A percentile compares a stretch with the other conserved stretches of the same genome.
Evolutionary conservation across 441 rosid genomes (phyloP).

Genomic region (Syzygium malaccense): DNA sequence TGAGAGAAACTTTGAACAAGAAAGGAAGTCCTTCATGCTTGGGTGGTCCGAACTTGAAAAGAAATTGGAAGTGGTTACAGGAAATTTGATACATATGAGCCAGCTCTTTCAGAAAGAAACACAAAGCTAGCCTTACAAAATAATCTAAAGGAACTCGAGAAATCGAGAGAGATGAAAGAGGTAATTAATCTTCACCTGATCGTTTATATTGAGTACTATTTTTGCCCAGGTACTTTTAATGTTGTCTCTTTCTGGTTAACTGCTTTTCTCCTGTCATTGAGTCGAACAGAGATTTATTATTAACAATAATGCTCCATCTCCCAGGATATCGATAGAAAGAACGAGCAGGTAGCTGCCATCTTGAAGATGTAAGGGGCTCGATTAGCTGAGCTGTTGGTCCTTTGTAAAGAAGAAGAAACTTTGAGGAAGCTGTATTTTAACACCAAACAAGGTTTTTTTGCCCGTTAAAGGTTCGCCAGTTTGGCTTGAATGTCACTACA

Average conservation of each 20-base stretch:
- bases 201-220: neutral
- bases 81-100: slow-evolving; percentile 4
- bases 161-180: slow-evolving; percentile 39
- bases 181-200: neutral
- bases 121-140: slow-evolving; percentile 28
- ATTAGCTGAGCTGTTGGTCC: neutral
- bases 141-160: slow-evolving; percentile 73
- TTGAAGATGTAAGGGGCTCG: slow-evolving; percentile 57
- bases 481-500: neutral
- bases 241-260: neutral
- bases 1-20: too few relatives aligned
- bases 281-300: neutral
- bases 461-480: neutral
- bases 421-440: slow-evolving; percentile 64
- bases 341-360: slow-evolving; percentile 89
- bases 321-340: slow-evolving; percentile 89
- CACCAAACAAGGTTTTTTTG: slow-evolving; percentile 66
- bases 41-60: too few relatives aligned
- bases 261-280: neutral
- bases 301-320: too few relatives aligned
- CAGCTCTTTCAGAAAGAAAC: slow-evolving; percentile 28
- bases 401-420: slow-evolving; percentile 85
- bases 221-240: too few relatives aligned
- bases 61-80: too few relatives aligned
- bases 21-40: too few relatives aligned